Evolutionary conservation across 306 rosid genomes (phyloP).

Genomic region (Rosa persica): DNA sequence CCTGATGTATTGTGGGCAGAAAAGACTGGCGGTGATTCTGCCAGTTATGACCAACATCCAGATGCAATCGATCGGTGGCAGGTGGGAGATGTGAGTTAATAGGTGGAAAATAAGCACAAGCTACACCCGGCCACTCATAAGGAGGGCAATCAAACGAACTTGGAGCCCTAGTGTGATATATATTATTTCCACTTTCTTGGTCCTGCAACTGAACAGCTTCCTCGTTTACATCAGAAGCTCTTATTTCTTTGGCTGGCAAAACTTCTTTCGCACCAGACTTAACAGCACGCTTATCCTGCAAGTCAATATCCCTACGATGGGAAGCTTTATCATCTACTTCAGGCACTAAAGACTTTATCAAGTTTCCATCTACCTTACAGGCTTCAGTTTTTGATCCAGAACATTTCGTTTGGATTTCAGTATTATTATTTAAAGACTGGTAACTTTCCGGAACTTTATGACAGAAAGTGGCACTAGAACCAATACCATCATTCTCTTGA

Average conservation of each 20-base stretch:
- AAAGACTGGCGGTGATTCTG: constrained; percentile 82
- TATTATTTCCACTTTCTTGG: constrained; percentile 40
- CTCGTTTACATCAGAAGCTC: constrained; percentile 47
- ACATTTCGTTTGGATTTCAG: constrained; percentile 37
- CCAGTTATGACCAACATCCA: constrained; percentile 94
- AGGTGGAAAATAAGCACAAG: constrained; percentile 70
- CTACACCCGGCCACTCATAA: constrained; percentile 88
- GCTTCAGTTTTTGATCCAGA: constrained; percentile 41
- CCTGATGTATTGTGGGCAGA: constrained; percentile 66
- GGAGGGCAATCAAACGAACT: constrained; percentile 59
- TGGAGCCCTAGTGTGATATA: constrained; percentile 50
- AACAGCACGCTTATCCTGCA: constrained; percentile 22
- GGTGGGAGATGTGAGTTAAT: constrained; percentile 76
- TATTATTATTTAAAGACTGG: constrained; percentile 28
- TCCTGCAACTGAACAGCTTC: constrained; percentile 44
- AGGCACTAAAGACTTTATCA: constrained; percentile 36
- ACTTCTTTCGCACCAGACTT: constrained; percentile 40
- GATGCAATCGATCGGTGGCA: constrained; percentile 90
- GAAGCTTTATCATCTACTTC: constrained; percentile 33
- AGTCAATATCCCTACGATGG: constrained; percentile 33
- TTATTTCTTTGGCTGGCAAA: constrained; percentile 44
- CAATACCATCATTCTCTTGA: constrained; percentile 39
- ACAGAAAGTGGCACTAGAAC: constrained; percentile 35
- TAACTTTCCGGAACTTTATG: constrained; percentile 31
- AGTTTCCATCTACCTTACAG: constrained; percentile 31